phyloP scores from a whole-genome alignment of 495 filamentous ascomycete genomes.

The Hyaloscypha bicolor region DNA sequence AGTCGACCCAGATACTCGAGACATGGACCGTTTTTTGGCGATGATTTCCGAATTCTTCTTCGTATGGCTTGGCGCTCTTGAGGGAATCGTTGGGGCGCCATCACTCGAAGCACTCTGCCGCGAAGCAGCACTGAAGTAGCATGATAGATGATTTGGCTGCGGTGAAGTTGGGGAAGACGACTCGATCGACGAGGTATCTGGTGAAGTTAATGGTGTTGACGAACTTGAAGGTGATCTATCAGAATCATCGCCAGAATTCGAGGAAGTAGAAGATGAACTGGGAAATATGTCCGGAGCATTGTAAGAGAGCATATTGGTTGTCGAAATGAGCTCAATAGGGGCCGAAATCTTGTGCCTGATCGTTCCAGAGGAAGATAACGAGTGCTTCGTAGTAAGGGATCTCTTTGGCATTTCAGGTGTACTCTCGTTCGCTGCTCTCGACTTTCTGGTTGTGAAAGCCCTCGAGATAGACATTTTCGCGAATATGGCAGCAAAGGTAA shows the following conservation, averaged over 20 bases:
- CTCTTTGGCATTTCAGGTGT: constrained; percentile 41
- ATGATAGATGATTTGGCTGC: constrained; percentile 77
- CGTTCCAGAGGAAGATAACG: constrained; percentile 27
- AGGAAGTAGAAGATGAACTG: constrained; percentile 59
- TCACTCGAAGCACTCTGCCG: constrained; percentile 31
- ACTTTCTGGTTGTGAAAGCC: constrained; percentile 28
- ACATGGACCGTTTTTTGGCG: constrained; percentile 65
- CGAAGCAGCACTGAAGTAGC: constrained; percentile 66
- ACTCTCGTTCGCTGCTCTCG: constrained; percentile 4
- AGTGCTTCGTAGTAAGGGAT: constrained; percentile 48
- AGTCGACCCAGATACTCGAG: constrained; percentile 46
- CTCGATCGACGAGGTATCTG: constrained; percentile 69
- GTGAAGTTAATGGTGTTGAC: constrained; percentile 66
- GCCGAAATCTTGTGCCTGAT: constrained; percentile 76
- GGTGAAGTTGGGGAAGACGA: constrained; percentile 54
- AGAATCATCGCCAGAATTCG: constrained; percentile 38
- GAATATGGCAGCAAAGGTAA: constrained; percentile 6
- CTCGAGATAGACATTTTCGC: constrained; percentile 31
- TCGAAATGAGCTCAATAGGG: constrained; percentile 84
- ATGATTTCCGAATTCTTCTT: constrained; percentile 63
- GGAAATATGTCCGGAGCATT: constrained; percentile 80
- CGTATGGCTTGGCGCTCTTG: constrained; percentile 79
- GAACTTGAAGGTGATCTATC: constrained; percentile 53
- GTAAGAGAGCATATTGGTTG: constrained; percentile 94
- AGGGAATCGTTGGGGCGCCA: constrained; percentile 67